These are phyloP conservation scores for Penicillium sp. DNA, from an alignment of 2,329 filamentous ascomycete species.

Conservation along the genomic window DNA sequence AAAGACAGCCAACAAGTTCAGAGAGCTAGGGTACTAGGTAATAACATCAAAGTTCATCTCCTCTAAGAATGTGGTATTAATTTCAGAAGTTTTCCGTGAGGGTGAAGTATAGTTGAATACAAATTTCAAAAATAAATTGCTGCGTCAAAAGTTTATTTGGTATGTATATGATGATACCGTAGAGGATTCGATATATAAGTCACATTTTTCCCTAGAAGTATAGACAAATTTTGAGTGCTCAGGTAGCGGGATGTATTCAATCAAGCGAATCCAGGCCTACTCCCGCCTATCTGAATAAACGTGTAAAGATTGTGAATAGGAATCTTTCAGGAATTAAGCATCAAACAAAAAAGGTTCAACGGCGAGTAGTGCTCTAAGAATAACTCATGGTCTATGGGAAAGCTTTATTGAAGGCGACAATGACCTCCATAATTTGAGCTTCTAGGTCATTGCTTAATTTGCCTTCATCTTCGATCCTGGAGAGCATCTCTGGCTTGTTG, in stretches of 20 bases:
- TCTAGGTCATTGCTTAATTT: conserved; percentile 90
- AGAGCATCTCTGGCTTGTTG: conserved; percentile 81
- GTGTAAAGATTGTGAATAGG: not conserved
- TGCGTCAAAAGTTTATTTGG: not conserved
- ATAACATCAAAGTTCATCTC: not conserved
- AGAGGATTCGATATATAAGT: not conserved
- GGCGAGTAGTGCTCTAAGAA: not conserved
- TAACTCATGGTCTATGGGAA: conserved; percentile 65
- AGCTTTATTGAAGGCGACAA: conserved; percentile 86
- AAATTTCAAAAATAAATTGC: not conserved
- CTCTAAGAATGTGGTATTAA: not conserved
- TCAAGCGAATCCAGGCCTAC: not conserved
- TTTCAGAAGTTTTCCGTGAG: not conserved
- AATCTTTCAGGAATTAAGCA: not conserved
- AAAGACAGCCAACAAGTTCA: not conserved
- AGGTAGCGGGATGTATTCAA: not conserved
- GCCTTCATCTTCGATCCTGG: conserved; percentile 93
- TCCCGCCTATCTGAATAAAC: not conserved
- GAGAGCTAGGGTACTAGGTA: not conserved
- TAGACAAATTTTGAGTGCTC: not conserved
- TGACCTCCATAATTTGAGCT: conserved; percentile 66
- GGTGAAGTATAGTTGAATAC: not conserved
- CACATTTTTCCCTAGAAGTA: not conserved
- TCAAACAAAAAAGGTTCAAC: not conserved
- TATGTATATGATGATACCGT: not conserved